Percentiles rank a stretch among this genome's conserved stretches.
phyloP scores from a whole-genome alignment of 2,329 filamentous ascomycete genomes.

The Aureobasidium vineae region DNA sequence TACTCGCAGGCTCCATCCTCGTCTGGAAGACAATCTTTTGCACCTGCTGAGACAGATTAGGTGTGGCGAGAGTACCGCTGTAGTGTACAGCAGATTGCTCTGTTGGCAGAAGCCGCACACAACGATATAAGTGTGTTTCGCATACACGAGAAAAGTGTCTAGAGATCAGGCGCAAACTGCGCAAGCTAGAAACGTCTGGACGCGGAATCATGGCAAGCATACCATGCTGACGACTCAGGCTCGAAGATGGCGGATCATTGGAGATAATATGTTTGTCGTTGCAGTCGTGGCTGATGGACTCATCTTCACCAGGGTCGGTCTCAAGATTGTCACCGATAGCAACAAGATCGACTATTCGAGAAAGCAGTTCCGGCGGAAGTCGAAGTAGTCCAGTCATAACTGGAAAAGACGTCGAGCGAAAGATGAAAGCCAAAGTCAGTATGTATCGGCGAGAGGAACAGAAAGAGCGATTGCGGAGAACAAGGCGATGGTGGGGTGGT shows the following conservation, averaged over 20 bases:
- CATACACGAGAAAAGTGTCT: background rate
- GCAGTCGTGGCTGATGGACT: background rate
- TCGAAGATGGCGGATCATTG: background rate
- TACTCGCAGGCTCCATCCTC: background rate
- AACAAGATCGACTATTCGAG: background rate
- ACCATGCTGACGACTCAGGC: too few species aligned
- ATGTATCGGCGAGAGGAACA: background rate
- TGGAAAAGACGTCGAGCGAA: background rate
- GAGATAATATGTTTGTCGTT: too few species aligned
- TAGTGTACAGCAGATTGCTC: background rate
- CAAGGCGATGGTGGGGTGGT: too few species aligned
- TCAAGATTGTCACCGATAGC: background rate
- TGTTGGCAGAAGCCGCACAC: background rate
- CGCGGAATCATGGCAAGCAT: background rate
- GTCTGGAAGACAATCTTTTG: background rate
- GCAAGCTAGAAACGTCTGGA: background rate
- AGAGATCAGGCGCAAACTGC: background rate
- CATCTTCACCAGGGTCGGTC: too few species aligned
- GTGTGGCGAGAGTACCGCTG: background rate
- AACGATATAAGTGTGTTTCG: background rate
- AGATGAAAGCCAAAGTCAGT: background rate
- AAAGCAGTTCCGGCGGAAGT: background rate
- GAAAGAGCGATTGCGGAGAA: background rate
- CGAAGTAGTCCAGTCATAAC: background rate
- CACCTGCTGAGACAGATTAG: background rate